Conservation (phyloP, 2,329 filamentous ascomycete genomes). For the Fusarium beomiforme region DNA sequence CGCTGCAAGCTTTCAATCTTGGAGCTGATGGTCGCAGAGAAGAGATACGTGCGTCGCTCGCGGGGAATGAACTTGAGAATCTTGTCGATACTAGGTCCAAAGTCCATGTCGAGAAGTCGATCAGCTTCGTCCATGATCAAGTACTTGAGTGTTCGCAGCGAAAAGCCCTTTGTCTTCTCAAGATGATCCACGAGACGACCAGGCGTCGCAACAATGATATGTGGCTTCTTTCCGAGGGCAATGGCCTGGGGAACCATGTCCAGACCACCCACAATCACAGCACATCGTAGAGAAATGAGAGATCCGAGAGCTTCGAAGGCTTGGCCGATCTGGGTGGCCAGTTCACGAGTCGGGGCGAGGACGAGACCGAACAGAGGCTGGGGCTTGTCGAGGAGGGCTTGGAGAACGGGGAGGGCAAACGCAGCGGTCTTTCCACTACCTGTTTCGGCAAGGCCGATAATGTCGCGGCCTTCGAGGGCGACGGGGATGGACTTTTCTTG, state of each 20-base stretch:
- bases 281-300: slow-evolving; percentile 86
- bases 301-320: slow-evolving; percentile 88
- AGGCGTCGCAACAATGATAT: slow-evolving; percentile 92
- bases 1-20: slow-evolving; percentile 94
- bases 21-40: slow-evolving; percentile 92
- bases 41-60: slow-evolving; percentile 84
- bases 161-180: slow-evolving; percentile 97
- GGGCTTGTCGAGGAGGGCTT: slow-evolving; percentile 88
- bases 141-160: slow-evolving; percentile 81
- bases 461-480: slow-evolving; percentile 82
- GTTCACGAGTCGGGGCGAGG: slow-evolving; percentile 90
- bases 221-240: slow-evolving; percentile 93
- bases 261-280: slow-evolving; percentile 90
- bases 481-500: slow-evolving; percentile 85
- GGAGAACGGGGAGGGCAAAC: slow-evolving; percentile 92
- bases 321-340: slow-evolving; percentile 91
- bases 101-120: slow-evolving; percentile 90
- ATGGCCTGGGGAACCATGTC: slow-evolving; percentile 95
- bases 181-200: slow-evolving; percentile 90
- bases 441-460: slow-evolving; percentile 95
- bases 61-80: slow-evolving; percentile 88
- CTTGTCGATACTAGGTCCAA: slow-evolving; percentile 91
- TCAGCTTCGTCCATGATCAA: slow-evolving; percentile 97
- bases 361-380: slow-evolving; percentile 89
- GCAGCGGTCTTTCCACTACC: slow-evolving; percentile 96